phyloP scores from a whole-genome alignment of 768 basidiomycete genomes.

The Coprinopsis sp. region DNA sequence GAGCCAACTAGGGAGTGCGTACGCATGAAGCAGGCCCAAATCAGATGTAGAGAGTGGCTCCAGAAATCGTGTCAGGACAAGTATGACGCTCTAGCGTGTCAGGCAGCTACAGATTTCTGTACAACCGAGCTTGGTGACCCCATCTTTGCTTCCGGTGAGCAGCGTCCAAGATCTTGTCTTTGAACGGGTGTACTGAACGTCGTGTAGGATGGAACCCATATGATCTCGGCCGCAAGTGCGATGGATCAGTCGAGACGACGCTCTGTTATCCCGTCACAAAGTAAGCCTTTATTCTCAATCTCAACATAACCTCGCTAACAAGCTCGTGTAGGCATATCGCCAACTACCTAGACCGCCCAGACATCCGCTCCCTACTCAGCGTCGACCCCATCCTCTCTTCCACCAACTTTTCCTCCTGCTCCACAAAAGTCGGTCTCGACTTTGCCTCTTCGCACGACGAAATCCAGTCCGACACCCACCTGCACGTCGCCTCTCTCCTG shows the following conservation, averaged over 20 bases:
- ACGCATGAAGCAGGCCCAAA: conserved; percentile 55
- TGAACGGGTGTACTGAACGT: not conserved
- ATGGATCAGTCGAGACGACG: conserved; percentile 39
- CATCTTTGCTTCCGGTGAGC: conserved; percentile 28
- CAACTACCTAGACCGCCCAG: too few relatives aligned
- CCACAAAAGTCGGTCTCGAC: too few relatives aligned
- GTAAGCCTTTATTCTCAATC: too few relatives aligned
- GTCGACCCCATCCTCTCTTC: too few relatives aligned
- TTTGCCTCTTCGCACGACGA: too few relatives aligned
- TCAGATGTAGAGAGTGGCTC: conserved; percentile 58
- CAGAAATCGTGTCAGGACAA: conserved; percentile 53
- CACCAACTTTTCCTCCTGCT: too few relatives aligned
- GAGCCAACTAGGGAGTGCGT: conserved; percentile 45
- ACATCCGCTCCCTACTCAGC: too few relatives aligned
- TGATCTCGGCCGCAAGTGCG: conserved; percentile 62
- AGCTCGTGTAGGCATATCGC: too few relatives aligned
- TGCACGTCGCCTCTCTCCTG: too few relatives aligned
- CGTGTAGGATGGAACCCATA: conserved; percentile 56
- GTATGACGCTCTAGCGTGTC: conserved; percentile 63
- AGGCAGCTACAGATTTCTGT: conserved; percentile 62
- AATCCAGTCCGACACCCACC: too few relatives aligned
- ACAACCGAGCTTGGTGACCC: conserved; percentile 39
- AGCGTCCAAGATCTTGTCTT: too few relatives aligned
- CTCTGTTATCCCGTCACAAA: conserved; percentile 57
- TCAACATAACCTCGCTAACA: too few relatives aligned